These are phyloP conservation scores for Phanerochaete sordida DNA, from an alignment of 768 basidiomycete species.

Conservation along the genomic window DNA sequence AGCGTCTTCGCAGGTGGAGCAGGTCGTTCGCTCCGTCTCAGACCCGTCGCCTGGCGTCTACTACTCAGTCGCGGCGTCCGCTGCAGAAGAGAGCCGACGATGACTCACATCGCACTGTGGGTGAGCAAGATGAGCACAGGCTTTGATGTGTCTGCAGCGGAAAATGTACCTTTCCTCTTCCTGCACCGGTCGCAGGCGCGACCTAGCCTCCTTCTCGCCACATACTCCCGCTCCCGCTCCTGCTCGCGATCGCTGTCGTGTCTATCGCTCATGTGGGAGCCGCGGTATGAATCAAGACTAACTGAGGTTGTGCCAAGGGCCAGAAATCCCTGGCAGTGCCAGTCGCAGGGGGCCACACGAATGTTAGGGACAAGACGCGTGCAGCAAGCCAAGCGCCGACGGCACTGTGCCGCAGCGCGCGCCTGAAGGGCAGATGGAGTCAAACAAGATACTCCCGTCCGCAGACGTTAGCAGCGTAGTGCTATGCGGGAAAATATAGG, in stretches of 20 bases:
- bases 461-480: too few relatives aligned
- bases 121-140: background rate
- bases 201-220: background rate
- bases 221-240: background rate
- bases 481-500: too few relatives aligned
- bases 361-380: too few relatives aligned
- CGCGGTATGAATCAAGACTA: too few relatives aligned
- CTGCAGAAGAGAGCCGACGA: background rate
- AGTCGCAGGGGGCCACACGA: too few relatives aligned
- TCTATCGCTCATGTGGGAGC: too few relatives aligned
- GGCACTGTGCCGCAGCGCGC: too few relatives aligned
- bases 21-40: slow-evolving; percentile 31
- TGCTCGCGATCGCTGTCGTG: background rate
- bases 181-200: slow-evolving; percentile 13
- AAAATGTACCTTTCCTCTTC: slow-evolving; percentile 7
- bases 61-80: background rate
- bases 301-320: too few relatives aligned
- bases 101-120: slow-evolving; percentile 10
- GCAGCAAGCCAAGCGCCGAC: too few relatives aligned
- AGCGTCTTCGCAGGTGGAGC: slow-evolving; percentile 51
- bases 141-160: background rate
- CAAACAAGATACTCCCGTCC: too few relatives aligned
- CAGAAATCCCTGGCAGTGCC: too few relatives aligned
- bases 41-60: slow-evolving; percentile 7
- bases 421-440: too few relatives aligned